Percentiles rank a stretch among this genome's conserved stretches.
phyloP scores from a whole-genome alignment of 1,284 basidiomycete species.

The Trichosporon sp. region DNA sequence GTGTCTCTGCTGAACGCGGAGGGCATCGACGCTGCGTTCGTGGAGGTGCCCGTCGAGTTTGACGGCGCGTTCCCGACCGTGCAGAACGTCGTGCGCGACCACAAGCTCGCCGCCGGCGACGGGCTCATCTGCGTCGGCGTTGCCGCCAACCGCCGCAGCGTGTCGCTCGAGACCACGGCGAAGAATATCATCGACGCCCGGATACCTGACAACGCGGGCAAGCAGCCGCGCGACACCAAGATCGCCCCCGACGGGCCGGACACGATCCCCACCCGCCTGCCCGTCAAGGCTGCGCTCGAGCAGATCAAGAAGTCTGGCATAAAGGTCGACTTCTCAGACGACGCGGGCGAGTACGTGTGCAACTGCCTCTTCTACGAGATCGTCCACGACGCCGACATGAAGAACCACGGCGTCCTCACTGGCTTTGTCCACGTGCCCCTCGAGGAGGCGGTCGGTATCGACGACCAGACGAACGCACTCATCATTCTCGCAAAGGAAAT shows the following conservation, averaged over 20 bases:
- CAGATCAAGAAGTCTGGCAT: conserved; percentile 8
- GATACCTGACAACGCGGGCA: conserved; percentile 19
- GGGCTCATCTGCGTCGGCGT: conserved; percentile 16
- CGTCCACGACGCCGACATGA: not conserved
- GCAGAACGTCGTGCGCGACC: not conserved
- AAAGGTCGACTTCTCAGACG: conserved; percentile 8
- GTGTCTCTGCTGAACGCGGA: conserved; percentile 5
- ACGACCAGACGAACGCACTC: conserved; percentile 14
- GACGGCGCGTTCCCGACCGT: conserved; percentile 7
- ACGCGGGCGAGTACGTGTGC: conserved; percentile 21
- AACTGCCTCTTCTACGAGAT: conserved; percentile 19
- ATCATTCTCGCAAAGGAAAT: conserved; percentile 11
- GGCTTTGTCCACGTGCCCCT: conserved; percentile 20
- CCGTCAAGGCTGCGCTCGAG: not conserved
- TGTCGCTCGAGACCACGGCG: conserved; percentile 16
- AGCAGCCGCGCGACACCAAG: conserved; percentile 7
- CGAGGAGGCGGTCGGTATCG: not conserved
- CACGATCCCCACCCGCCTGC: conserved; percentile 10
- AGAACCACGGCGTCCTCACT: not conserved
- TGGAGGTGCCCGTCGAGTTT: conserved; percentile 21
- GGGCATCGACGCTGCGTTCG: conserved; percentile 12
- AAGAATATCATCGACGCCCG: conserved; percentile 14
- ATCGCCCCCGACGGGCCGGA: conserved; percentile 7
- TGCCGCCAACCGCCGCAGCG: conserved; percentile 6
- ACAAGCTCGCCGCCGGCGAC: not conserved